Percentiles rank a stretch among this genome's conserved stretches.
Evolutionary conservation across 371 early-diverging fungal species (phyloP).

Genomic region (Smittium culicis): DNA sequence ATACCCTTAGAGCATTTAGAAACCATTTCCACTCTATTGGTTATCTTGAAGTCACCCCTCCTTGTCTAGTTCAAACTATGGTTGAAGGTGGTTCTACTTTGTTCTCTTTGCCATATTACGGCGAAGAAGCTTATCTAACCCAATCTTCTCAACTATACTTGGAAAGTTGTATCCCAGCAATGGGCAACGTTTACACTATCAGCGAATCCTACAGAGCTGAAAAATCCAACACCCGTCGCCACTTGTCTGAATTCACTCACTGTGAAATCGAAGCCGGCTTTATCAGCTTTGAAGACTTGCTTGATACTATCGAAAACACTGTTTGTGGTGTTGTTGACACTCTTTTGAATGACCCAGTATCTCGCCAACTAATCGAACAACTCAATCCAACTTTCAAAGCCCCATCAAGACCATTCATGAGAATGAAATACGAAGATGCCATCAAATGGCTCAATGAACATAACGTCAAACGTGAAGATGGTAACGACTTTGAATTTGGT

Average conservation of each 20-base stretch:
- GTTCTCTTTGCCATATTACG: conserved; percentile 96
- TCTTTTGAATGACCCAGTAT: conserved; percentile 59
- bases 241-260: conserved; percentile 98
- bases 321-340: conserved; percentile 72
- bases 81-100: conserved; percentile 99
- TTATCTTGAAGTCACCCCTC: conserved; percentile 94
- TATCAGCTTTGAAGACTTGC: conserved; percentile 83
- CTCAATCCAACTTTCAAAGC: conserved; percentile 66
- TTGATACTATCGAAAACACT: conserved; percentile 84
- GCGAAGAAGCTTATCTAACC: conserved; percentile 94
- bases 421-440: conserved; percentile 96
- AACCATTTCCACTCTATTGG: conserved; percentile 75
- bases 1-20: conserved; percentile 85
- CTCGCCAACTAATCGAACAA: conserved; percentile 64
- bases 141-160: conserved; percentile 99
- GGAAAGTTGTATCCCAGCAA: conserved; percentile 92
- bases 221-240: conserved; percentile 97
- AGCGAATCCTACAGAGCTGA: conserved; percentile 99
- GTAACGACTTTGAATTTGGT: conserved; percentile 78
- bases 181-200: conserved; percentile 96
- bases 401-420: conserved; percentile 86
- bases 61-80: conserved; percentile 99
- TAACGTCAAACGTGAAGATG: conserved; percentile 79
- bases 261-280: conserved; percentile 98
- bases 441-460: conserved; percentile 89